These are phyloP conservation scores for Blumeriella jaapii DNA, from an alignment of 2,329 filamentous ascomycete species.

Conservation along the genomic window DNA sequence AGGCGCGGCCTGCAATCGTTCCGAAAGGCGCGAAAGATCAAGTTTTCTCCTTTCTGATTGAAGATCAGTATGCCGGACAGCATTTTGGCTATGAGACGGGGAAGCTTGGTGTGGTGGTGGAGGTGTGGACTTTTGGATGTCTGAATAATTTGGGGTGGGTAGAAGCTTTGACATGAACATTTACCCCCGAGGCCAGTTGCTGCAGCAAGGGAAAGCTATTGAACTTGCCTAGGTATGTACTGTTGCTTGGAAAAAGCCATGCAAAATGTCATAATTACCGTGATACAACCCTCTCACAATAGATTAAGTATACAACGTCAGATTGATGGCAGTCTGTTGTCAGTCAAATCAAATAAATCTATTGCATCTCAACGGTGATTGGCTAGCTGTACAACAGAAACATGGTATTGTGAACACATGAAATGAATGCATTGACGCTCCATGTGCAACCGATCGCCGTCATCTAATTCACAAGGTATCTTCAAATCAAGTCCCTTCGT, in stretches of 20 bases:
- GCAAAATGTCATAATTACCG: too few relatives aligned
- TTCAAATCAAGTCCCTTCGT: constrained; percentile 83
- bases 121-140: constrained; percentile 2
- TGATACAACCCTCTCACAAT: neutral
- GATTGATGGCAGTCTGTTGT: too few relatives aligned
- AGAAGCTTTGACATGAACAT: constrained; percentile 11
- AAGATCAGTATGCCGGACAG: constrained; percentile 95
- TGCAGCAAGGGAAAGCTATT: too few relatives aligned
- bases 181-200: too few relatives aligned
- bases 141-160: constrained; percentile 8
- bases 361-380: constrained; percentile 15
- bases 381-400: constrained; percentile 28
- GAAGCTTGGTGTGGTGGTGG: constrained; percentile 3
- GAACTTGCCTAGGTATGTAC: neutral
- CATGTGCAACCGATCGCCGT: constrained; percentile 18
- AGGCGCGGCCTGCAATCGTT: constrained; percentile 96
- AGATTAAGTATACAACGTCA: neutral
- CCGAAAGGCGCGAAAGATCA: constrained; percentile 97
- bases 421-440: constrained; percentile 24
- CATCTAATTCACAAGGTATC: constrained; percentile 20
- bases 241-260: neutral
- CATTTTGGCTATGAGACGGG: constrained; percentile 45
- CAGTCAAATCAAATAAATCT: constrained; percentile 1
- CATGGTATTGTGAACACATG: constrained; percentile 24
- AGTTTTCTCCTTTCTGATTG: constrained; percentile 99